Evolutionary conservation across 192 early-diverging fungal genomes (phyloP).

Genomic region (Globomyces pollinis-pini): DNA sequence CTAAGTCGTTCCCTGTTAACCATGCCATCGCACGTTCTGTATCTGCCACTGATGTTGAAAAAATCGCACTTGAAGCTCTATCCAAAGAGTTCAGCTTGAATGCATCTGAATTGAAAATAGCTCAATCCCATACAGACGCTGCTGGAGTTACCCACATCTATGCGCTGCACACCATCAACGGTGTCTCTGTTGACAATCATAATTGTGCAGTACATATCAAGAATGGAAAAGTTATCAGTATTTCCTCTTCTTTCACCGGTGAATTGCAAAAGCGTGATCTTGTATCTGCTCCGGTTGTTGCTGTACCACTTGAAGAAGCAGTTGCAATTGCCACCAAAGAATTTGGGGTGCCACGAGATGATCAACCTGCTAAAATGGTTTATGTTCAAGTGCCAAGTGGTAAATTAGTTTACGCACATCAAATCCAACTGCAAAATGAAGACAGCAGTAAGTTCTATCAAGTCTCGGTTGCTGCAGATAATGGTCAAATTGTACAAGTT

Average conservation of each 20-base stretch:
- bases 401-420: constrained; percentile 2
- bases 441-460: background rate
- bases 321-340: background rate
- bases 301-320: constrained; percentile 8
- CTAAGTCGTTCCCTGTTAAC: background rate
- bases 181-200: constrained; percentile 6
- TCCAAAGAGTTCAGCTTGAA: background rate
- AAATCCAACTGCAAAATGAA: constrained; percentile 4
- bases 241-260: background rate
- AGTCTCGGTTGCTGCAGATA: constrained; percentile 9
- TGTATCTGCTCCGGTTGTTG: background rate
- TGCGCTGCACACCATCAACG: background rate
- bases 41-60: background rate
- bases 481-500: constrained; percentile 6
- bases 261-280: background rate
- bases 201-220: constrained; percentile 10
- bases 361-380: background rate
- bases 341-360: background rate
- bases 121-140: background rate
- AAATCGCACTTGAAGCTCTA: no score
- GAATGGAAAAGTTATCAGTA: background rate
- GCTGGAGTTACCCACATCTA: constrained; percentile 5
- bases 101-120: background rate
- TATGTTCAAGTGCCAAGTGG: constrained; percentile 9
- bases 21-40: background rate